phyloP scores from a whole-genome alignment of 331 rosid species.

The Rosa hybrid region DNA sequence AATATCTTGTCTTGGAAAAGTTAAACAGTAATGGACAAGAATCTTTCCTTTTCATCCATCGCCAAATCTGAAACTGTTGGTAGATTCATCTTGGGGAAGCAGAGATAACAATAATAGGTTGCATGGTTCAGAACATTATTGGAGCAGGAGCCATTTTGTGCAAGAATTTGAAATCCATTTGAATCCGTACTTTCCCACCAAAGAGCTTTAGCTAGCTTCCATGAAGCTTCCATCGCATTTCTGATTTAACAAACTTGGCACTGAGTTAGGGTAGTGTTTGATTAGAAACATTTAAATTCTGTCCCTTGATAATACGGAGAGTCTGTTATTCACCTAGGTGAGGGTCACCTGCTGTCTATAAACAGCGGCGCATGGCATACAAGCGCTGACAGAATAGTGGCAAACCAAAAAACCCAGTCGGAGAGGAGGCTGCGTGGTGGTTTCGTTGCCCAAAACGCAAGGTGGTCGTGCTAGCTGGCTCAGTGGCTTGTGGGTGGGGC shows the following conservation, averaged over 20 bases:
- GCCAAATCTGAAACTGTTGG: not conserved
- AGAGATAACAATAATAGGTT: not conserved
- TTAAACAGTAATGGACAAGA: constrained; percentile 5
- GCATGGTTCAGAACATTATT: constrained; percentile 10
- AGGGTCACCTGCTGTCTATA: too few species aligned
- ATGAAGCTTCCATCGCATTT: not conserved
- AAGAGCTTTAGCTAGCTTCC: not conserved
- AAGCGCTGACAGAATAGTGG: too few species aligned
- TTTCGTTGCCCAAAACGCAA: too few species aligned
- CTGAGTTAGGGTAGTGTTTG: not conserved
- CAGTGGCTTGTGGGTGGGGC: too few species aligned
- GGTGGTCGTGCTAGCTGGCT: too few species aligned
- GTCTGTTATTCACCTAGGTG: too few species aligned
- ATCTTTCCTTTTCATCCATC: not conserved
- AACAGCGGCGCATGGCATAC: too few species aligned
- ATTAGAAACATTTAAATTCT: not conserved
- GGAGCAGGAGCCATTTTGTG: not conserved
- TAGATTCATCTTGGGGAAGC: not conserved
- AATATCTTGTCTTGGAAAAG: not conserved
- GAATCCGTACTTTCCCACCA: constrained; percentile 14
- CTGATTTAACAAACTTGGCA: not conserved
- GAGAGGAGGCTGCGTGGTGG: too few species aligned
- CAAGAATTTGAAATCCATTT: constrained; percentile 5
- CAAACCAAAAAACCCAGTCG: too few species aligned
- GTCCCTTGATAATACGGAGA: not conserved